These are phyloP conservation scores for Botrytis sinoallii DNA, from an alignment of 2,329 filamentous ascomycete genomes.

Conservation along the genomic window DNA sequence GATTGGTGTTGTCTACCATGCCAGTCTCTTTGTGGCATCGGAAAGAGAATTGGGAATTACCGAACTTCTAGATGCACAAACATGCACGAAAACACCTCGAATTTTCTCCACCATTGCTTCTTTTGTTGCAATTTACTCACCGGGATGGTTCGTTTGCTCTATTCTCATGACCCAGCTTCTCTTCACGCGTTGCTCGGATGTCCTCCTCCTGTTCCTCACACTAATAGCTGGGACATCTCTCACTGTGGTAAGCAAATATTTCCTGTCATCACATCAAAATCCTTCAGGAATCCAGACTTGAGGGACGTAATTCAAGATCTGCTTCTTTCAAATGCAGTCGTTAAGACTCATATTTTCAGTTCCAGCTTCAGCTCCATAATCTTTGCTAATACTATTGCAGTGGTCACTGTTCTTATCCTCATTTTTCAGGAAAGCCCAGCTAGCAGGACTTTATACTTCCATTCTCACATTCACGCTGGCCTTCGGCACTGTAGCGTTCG, in stretches of 20 bases:
- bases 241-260: background rate
- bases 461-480: background rate
- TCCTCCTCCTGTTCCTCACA: background rate
- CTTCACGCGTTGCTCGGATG: background rate
- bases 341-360: background rate
- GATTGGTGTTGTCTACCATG: background rate
- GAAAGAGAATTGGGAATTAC: background rate
- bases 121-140: background rate
- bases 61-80: background rate
- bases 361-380: background rate
- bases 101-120: background rate
- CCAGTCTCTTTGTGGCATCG: background rate
- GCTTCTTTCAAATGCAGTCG: background rate
- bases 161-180: background rate
- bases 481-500: background rate
- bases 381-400: background rate
- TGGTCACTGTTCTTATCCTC: background rate
- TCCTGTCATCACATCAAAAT: background rate
- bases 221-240: background rate
- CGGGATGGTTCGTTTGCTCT: background rate
- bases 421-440: background rate
- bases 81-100: background rate
- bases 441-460: background rate
- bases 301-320: background rate
- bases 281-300: background rate